phyloP scores from a whole-genome alignment of 306 rosid species.

The Casuarina cunninghamiana region DNA sequence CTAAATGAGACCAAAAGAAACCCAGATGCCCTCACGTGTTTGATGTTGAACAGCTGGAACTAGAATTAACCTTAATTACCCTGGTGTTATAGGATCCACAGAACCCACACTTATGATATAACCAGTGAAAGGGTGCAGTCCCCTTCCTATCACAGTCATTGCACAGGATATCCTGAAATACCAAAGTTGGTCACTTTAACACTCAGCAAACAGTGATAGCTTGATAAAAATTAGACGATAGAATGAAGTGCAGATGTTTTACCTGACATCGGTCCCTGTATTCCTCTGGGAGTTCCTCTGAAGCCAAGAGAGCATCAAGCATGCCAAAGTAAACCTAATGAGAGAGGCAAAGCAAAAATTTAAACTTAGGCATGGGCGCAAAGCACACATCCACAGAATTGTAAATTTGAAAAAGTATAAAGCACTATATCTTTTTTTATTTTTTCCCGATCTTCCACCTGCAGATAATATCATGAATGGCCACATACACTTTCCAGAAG shows the following conservation, averaged over 20 bases:
- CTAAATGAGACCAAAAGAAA: background rate
- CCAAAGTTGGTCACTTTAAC: background rate
- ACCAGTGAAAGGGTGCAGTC: slow-evolving; percentile 56
- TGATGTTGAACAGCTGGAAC: slow-evolving; percentile 25
- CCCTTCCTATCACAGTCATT: slow-evolving; percentile 58
- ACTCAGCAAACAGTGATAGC: background rate
- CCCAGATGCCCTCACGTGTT: slow-evolving; percentile 18
- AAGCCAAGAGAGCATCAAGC: slow-evolving; percentile 56
- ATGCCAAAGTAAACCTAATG: slow-evolving; percentile 49
- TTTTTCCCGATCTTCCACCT: background rate
- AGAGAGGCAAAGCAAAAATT: background rate
- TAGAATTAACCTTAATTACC: slow-evolving; percentile 38
- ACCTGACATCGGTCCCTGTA: slow-evolving; percentile 47
- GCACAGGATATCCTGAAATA: slow-evolving; percentile 51
- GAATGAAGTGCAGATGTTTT: background rate
- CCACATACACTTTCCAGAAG: background rate
- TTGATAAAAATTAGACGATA: background rate
- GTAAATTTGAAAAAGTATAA: background rate
- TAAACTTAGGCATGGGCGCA: background rate
- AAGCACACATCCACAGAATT: background rate
- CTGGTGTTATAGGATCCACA: slow-evolving; percentile 60
- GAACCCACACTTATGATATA: slow-evolving; percentile 49
- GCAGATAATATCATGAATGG: background rate
- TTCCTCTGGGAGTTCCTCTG: slow-evolving; percentile 54
- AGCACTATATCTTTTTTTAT: background rate